Evolutionary conservation across 1,284 basidiomycete species (phyloP).

Genomic region (Phellopilus nigrolimitatus): DNA sequence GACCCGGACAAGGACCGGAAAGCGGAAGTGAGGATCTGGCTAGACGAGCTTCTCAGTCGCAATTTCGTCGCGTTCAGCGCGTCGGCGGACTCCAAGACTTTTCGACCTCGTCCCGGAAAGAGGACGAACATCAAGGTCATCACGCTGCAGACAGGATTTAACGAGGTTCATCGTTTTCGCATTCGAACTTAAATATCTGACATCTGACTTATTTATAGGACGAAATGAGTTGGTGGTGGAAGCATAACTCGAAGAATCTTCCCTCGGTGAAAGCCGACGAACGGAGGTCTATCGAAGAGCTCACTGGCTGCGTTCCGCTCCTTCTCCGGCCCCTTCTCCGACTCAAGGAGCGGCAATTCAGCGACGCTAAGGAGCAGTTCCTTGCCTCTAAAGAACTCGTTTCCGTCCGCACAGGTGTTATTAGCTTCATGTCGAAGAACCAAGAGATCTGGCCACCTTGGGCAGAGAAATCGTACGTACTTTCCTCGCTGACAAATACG

Average conservation of each 20-base stretch:
- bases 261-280: slow-evolving; percentile 15
- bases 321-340: slow-evolving; percentile 13
- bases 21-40: slow-evolving; percentile 1
- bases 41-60: slow-evolving; percentile 12
- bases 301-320: slow-evolving; percentile 16
- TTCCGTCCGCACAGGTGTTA: slow-evolving; percentile 8
- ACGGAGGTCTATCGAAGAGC: slow-evolving; percentile 13
- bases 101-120: slow-evolving; percentile 3
- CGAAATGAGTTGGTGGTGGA: slow-evolving; percentile 19
- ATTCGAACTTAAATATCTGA: not conserved
- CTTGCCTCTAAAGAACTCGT: slow-evolving; percentile 14
- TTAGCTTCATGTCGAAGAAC: slow-evolving; percentile 11
- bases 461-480: slow-evolving; percentile 9
- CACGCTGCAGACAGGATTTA: slow-evolving; percentile 9
- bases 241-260: slow-evolving; percentile 11
- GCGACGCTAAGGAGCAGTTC: slow-evolving; percentile 12
- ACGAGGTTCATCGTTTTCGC: slow-evolving; percentile 8
- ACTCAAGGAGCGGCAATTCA: slow-evolving; percentile 13
- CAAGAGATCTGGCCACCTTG: slow-evolving; percentile 9
- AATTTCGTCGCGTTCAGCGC: slow-evolving; percentile 16
- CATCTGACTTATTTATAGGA: slow-evolving; percentile 3
- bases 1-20: slow-evolving; percentile 15
- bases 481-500: not conserved
- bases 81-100: slow-evolving; percentile 11
- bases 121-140: slow-evolving; percentile 12